A percentile compares a stretch with the other conserved stretches of the same genome.
These are phyloP conservation scores for Tricholoma matsutake DNA, from an alignment of 768 basidiomycete genomes.

Conservation along the genomic window DNA sequence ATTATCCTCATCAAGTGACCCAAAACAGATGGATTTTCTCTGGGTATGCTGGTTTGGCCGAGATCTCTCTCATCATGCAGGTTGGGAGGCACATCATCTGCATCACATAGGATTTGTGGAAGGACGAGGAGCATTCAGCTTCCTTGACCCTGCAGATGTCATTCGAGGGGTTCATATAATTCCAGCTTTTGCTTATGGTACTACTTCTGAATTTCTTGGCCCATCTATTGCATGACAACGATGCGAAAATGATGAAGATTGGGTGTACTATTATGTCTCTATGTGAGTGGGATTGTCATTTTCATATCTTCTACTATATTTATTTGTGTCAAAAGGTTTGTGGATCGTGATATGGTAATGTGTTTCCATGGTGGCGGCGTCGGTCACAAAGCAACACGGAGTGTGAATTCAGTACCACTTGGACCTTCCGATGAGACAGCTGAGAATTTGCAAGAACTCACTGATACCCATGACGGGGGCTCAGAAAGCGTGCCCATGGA, in stretches of 20 bases:
- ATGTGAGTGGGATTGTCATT: neutral
- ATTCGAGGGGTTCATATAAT: neutral
- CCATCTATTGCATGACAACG: neutral
- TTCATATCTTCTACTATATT: neutral
- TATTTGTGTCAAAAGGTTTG: neutral
- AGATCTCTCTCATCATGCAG: neutral
- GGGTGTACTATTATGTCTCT: neutral
- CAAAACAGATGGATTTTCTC: neutral
- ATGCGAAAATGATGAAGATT: neutral
- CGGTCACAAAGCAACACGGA: neutral
- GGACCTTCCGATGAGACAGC: too few species aligned
- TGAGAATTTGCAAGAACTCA: too few species aligned
- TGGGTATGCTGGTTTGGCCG: neutral
- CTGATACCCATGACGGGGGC: too few species aligned
- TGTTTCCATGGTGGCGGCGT: constrained; percentile 1
- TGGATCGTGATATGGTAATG: constrained; percentile 5
- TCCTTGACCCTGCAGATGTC: neutral
- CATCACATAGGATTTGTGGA: neutral
- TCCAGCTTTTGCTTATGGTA: neutral
- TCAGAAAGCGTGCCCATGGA: too few species aligned
- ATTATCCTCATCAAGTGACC: neutral
- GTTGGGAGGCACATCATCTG: neutral
- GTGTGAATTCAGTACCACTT: too few species aligned
- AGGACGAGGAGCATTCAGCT: neutral
- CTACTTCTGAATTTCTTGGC: neutral